phyloP scores from a whole-genome alignment of 495 filamentous ascomycete species.

The Rhypophila decipiens region DNA sequence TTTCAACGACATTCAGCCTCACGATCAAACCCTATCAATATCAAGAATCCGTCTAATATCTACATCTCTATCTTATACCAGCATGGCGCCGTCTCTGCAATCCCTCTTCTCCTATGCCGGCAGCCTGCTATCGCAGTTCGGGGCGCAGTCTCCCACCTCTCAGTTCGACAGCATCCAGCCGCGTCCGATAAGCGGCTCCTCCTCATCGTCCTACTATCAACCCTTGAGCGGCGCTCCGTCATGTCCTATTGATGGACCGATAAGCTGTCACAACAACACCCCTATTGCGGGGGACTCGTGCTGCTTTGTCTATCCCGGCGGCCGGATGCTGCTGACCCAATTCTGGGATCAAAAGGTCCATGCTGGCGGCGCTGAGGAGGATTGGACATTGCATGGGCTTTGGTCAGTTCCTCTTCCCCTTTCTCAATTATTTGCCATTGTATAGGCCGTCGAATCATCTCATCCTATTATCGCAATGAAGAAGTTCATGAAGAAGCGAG shows the following conservation, averaged over 20 bases:
- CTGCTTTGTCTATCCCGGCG: slow-evolving; percentile 79
- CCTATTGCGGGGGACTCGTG: slow-evolving; percentile 52
- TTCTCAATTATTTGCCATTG: not conserved
- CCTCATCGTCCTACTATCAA: slow-evolving; percentile 19
- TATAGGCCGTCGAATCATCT: too few relatives aligned
- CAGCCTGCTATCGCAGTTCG: slow-evolving; percentile 10
- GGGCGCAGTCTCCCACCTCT: too few relatives aligned
- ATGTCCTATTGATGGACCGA: slow-evolving; percentile 40
- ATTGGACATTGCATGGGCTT: slow-evolving; percentile 86
- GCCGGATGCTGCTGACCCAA: slow-evolving; percentile 72
- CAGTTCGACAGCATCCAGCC: not conserved
- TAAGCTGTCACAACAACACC: slow-evolving; percentile 44
- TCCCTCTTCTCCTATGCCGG: slow-evolving; percentile 11
- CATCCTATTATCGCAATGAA: too few relatives aligned
- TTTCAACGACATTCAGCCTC: not conserved
- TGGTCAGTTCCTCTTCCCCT: slow-evolving; percentile 44
- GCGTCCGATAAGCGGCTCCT: not conserved
- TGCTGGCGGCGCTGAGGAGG: slow-evolving; percentile 60
- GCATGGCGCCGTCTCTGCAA: slow-evolving; percentile 2
- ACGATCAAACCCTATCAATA: too few relatives aligned
- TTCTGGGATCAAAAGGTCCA: slow-evolving; percentile 77
- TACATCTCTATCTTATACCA: too few relatives aligned
- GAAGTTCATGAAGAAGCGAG: too few relatives aligned
- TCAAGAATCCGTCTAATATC: too few relatives aligned
- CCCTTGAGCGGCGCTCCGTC: slow-evolving; percentile 29